Evolutionary conservation across 306 rosid genomes (phyloP), one percentile per base, ranked within the genome.

Genomic region (Casuarina glauca): DNA sequence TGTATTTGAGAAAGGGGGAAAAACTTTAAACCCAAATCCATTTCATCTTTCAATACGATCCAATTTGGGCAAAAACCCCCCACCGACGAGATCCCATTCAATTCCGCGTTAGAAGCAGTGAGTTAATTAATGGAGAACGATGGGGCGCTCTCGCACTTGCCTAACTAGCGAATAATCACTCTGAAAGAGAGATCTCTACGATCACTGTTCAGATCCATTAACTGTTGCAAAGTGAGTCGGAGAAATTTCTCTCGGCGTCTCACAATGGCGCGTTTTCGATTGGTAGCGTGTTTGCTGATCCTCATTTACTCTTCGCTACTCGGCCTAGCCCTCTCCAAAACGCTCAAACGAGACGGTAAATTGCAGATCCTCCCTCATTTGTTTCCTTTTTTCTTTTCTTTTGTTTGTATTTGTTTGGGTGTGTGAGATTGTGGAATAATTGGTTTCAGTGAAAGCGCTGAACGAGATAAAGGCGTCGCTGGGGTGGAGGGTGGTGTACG

Each of bases 401-500:
- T 43, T 73, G 5, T 41, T 2, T 20, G 39, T 64, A 67, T 77
- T 57, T 13, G 1, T 32, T n/a, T 78, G 9, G 81, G 58, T 76
- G 81, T 61, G 71, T 13, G 75, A 52, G 54, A 9, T 49, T 78
- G 67, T 19, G 46, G 36, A 36, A 75, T 42, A n/a, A 51, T 75
- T 77, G 66, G 71, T 36, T 48, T 81, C 86, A 96, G 99, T 96
- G 79, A 96, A 96, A 85, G 99, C 99, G 35, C 77, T 96, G 90
- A 96, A 91, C 74, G 99, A 96, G 91, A 96, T 96, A 81, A 93
- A 96, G 88, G 99, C 99, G 3, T 96, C 99, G 7, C 89, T 96
- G 38, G 99, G 98, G 2, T 96, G 99, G 99, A 91, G 99, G 79
- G 99, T 96, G 75, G 99, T 93, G 74, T 96, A 96, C 83, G 97